Evolutionary conservation across 495 filamentous ascomycete genomes (phyloP), one percentile per base, ranked within the genome.

Genomic region (Penicillium lividum): DNA sequence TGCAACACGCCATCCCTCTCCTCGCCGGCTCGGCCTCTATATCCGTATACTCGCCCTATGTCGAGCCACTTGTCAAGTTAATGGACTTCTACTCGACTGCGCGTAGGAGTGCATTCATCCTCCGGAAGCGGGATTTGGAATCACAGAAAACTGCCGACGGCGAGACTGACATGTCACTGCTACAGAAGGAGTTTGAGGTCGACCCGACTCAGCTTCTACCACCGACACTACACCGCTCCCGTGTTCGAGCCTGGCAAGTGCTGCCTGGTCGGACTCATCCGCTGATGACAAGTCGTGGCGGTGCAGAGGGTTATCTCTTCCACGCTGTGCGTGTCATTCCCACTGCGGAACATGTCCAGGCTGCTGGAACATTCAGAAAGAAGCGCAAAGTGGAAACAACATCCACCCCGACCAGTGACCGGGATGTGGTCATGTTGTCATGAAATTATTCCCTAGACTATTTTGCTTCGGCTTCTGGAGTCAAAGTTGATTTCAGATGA

Each of bases 201-300:
- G 89, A 98, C 62, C 94, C 94, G 6, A 88, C 90, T 9, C 71
- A 94, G 27, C 60, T 98, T 15, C 80, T 98, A 10, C 89, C 87
- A 2, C 86, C 91, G 9, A 86, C 83, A 36, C 77, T 98, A 50
- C 91, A 98, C 68, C 91, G 85, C 7, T 85, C 84, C 11, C 80
- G 89, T 11, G 84, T 86, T 16, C 82, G 89, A 51, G 77, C 80
- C 30, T 98, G 89, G 89, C 94, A 98, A 77, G 92, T 96, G 1
- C 74, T 98, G 30, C 95, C 94, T 0, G 91, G 92, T 4, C 78
- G 94, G 48, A 97, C 94, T 54, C 94, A 98, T 74, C 94, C 94
- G 16, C 64, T 93, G 36, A 98, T 98, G 94, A 94, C 89, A 44
- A 82, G 84, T 49, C 81, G 84, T 22, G 94, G 94, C 29, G 93